Conservation (phyloP, 208 protist species). For the Leishmania martiniquensis region DNA sequence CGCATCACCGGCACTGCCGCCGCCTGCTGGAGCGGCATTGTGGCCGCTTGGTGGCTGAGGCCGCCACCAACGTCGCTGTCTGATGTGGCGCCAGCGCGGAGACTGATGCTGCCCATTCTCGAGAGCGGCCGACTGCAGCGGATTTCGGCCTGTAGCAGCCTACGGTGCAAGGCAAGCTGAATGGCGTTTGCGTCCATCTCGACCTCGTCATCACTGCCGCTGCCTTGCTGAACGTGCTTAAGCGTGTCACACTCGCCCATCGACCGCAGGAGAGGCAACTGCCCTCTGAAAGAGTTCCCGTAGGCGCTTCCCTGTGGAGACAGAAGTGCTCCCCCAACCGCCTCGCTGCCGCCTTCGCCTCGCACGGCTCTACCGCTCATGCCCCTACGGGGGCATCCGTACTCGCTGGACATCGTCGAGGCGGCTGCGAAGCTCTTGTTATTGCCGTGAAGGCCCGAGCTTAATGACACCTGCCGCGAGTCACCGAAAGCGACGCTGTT, state of each 20-base stretch:
- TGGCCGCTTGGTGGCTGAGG: neutral
- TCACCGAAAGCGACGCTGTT: neutral
- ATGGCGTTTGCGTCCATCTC: slow-evolving; percentile 59
- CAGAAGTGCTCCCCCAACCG: neutral
- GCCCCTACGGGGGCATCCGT: neutral
- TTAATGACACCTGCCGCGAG: neutral
- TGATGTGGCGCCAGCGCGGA: neutral
- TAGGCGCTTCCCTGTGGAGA: neutral
- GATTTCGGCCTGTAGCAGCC: slow-evolving; percentile 36
- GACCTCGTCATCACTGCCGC: slow-evolving; percentile 11
- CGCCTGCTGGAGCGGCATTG: slow-evolving; percentile 23
- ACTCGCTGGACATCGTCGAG: neutral
- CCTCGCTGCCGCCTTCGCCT: neutral
- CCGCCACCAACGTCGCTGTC: neutral
- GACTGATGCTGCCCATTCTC: neutral
- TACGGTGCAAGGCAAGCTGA: slow-evolving; percentile 68
- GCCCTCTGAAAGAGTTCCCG: neutral
- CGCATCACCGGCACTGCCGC: slow-evolving; percentile 10
- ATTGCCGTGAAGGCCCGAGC: neutral
- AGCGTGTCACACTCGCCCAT: neutral
- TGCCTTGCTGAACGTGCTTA: neutral
- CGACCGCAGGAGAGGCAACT: too few species aligned
- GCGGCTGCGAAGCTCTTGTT: neutral
- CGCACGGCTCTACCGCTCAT: neutral
- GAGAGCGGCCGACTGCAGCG: slow-evolving; percentile 18